A percentile compares a stretch with the other conserved stretches of the same genome.
Evolutionary conservation across 108 stramenopile genomes (phyloP).

Genomic region (Parmales sp.): DNA sequence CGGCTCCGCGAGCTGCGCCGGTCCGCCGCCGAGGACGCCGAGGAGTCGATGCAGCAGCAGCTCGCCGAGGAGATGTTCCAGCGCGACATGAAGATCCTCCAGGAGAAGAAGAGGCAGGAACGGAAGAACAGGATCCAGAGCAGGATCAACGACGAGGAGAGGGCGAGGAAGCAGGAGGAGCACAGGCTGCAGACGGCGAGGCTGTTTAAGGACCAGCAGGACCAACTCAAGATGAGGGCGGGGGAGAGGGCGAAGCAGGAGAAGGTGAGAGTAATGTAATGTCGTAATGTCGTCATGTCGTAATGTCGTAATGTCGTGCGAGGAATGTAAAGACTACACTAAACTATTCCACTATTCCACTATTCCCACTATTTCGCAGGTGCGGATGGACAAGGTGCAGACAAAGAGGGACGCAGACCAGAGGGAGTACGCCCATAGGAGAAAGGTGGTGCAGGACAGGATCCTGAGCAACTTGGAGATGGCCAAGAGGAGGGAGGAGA

Average conservation of each 20-base stretch:
- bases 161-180: slow-evolving; percentile 37
- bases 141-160: slow-evolving; percentile 28
- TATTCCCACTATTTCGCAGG: too few relatives aligned
- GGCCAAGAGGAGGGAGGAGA: slow-evolving; percentile 18
- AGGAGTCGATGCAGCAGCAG: slow-evolving; percentile 17
- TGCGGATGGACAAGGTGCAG: slow-evolving; percentile 12
- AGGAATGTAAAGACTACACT: too few relatives aligned
- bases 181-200: slow-evolving; percentile 24
- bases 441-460: slow-evolving; percentile 17
- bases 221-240: slow-evolving; percentile 10
- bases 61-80: slow-evolving; percentile 24
- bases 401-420: slow-evolving; percentile 15
- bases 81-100: slow-evolving; percentile 17
- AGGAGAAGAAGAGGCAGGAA: slow-evolving; percentile 19
- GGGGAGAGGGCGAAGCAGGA: slow-evolving; percentile 13
- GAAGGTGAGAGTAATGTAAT: slow-evolving; percentile 7
- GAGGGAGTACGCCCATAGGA: not conserved
- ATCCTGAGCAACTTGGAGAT: slow-evolving; percentile 21
- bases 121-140: slow-evolving; percentile 16
- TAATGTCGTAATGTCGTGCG: too few relatives aligned
- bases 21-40: slow-evolving; percentile 29
- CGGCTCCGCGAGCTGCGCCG: slow-evolving; percentile 25
- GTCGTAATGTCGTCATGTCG: too few relatives aligned
- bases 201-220: slow-evolving; percentile 26
- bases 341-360: too few relatives aligned